Evolutionary conservation across 2,329 filamentous ascomycete species (phyloP), one percentile per base, ranked within the genome.

Genomic region (Graphiopsis chlorocephala): DNA sequence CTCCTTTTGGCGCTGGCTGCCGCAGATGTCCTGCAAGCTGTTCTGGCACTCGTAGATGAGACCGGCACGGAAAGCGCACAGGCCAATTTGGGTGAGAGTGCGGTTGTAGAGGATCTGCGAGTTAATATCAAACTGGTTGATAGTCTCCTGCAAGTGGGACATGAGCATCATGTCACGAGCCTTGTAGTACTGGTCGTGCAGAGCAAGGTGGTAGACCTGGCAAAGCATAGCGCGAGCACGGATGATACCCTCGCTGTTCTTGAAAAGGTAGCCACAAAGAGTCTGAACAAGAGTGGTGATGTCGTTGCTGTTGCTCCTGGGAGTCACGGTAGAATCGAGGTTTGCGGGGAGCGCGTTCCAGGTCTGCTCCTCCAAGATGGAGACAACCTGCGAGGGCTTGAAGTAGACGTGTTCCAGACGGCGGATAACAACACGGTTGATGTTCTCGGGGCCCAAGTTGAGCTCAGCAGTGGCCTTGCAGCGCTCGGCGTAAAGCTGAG

Each of bases 81-180:
- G 91, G 72, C 95, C 96, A 66, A 99, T 94, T 80, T 99, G 95
- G 48, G 98, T 96, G 35, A 99, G 86, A 1, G 95, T 97, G 71
- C 95, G 89, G 86, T 99, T 99, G 88, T 96, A 99, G 65, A 99
- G 89, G 68, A 99, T 99, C 81, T 99, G 95, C 64, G 92, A 96
- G 82, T 90, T 92, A 72, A 99, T 91, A 75, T 99, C 95, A 76
- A 99, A 99, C 81, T 91, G 96, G 81, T 87, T 86, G 78, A 99
- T 99, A 63, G 91, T 96, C 84, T 99, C 95, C 77, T 97, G 94
- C 76, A 99, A 84, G 83, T 99, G 95, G 20, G 95, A 99, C 93
- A 99, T 99, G 79, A 99, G 88, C 90, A 98, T 96, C 90, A 99
- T 94, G 79, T 99, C 96, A 71, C 95, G 91, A 74, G 95, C 91